Base-by-base conservation (phyloP, 2,329 filamentous ascomycete genomes). In the Monosporascus sp. region DNA sequence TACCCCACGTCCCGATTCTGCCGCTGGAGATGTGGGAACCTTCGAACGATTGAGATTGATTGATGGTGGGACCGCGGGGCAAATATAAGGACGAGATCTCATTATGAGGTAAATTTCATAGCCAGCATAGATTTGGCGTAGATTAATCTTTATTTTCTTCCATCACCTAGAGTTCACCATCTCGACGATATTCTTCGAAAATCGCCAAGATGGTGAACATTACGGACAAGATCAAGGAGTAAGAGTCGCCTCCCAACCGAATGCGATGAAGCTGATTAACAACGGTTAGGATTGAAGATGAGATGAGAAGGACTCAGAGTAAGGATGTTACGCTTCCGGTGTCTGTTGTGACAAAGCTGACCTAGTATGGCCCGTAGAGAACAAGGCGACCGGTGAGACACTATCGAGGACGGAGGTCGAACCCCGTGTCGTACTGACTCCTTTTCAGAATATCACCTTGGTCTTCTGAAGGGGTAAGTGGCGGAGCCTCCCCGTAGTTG, bases 221-320 rank as follows among this genome's bases (percentile, higher is more conserved):
- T 63, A 97, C 94, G 61, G 95, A 99, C 52, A 97, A 96, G 83
- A 99, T 99, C 79, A 99, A 99, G 82, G 94, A 97, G 93, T 96
- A 22, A 22, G 48, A 37, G 16, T 27, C 38, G 26, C 31, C 16
- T 7, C 14, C 19, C 8, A 8, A 40, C 17, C 24, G 20, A 50
- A 48, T 44, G 59, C 20, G 48, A 59, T 68, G 57, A 67, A 64
- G 45, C 50, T 54, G n/a, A 51, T 53, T 51, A 26, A 31, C 34
- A 27, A 27, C 24, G 19, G 11, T 1, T 64, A 97, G 93, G 86
- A 99, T 99, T 68, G 94, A 99, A 83, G 92, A 96, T 76, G 94
- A 99, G 87, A 99, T 99, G 94, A 87, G 84, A 73, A 93, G 84
- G 85, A 99, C 94, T 67, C 94, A 99, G 79, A 99, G 93, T 96